These are phyloP conservation scores for Cyclocybe aegerita DNA, from an alignment of 768 basidiomycete species.

Conservation along the genomic window DNA sequence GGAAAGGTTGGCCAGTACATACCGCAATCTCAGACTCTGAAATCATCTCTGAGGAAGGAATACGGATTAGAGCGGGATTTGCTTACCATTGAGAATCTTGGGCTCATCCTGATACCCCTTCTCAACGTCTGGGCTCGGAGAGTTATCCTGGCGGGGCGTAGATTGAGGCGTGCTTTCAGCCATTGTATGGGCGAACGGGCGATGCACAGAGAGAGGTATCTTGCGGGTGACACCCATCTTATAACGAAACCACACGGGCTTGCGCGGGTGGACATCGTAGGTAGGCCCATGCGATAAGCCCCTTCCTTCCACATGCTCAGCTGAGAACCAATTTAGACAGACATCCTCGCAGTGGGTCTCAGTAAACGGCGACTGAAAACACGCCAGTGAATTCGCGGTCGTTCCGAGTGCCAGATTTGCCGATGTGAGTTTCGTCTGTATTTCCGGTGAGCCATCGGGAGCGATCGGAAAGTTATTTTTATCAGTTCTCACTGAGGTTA, in stretches of 20 bases:
- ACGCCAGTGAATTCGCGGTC: too few relatives aligned
- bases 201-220: constrained; percentile 9
- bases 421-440: too few relatives aligned
- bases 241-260: constrained; percentile 14
- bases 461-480: too few relatives aligned
- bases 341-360: constrained; percentile 2
- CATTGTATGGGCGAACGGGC: constrained; percentile 19
- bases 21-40: constrained; percentile 31
- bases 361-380: not conserved
- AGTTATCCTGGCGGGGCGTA: constrained; percentile 18
- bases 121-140: constrained; percentile 21
- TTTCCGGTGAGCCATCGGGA: too few relatives aligned
- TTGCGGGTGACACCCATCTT: constrained; percentile 7
- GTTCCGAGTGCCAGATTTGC: too few relatives aligned
- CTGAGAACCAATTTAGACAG: not conserved
- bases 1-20: constrained; percentile 3
- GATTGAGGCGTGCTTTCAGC: constrained; percentile 24
- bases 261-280: constrained; percentile 10
- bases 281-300: constrained; percentile 17
- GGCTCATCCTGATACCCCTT: constrained; percentile 20
- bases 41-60: not conserved
- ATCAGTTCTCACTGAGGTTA: too few relatives aligned
- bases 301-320: constrained; percentile 19
- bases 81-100: constrained; percentile 25
- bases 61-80: not conserved